Conservation (phyloP, 305 asterid species). For the Fraxinus floribunda region DNA sequence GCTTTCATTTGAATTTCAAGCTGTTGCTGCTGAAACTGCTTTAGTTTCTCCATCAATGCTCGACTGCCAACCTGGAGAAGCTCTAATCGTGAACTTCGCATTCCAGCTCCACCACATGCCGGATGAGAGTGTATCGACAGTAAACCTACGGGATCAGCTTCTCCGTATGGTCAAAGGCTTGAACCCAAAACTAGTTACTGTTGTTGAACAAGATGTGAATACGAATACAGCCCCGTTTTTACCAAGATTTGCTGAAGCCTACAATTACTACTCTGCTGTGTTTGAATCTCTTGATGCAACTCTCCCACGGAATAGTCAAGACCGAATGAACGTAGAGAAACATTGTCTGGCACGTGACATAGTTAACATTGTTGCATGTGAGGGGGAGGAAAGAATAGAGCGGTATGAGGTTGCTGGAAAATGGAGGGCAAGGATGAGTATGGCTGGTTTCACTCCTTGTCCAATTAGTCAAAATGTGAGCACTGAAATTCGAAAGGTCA, state of each 20-base stretch:
- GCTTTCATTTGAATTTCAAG: constrained; percentile 63
- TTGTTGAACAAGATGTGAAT: constrained; percentile 89
- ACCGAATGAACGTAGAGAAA: constrained; percentile 82
- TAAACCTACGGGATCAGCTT: constrained; percentile 78
- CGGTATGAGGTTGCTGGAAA: constrained; percentile 92
- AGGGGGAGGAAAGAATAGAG: constrained; percentile 87
- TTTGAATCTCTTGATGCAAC: constrained; percentile 87
- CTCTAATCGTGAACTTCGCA: constrained; percentile 77
- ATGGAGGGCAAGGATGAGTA: constrained; percentile 94
- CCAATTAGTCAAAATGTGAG: constrained; percentile 61
- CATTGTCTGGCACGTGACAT: constrained; percentile 94
- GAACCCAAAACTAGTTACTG: constrained; percentile 72
- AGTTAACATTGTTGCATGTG: constrained; percentile 80
- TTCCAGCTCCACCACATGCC: constrained; percentile 99
- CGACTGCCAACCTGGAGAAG: constrained; percentile 58
- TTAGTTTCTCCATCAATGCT: constrained; percentile 58
- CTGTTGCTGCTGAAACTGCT: constrained; percentile 63
- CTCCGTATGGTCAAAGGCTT: constrained; percentile 84
- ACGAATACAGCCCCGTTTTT: constrained; percentile 84
- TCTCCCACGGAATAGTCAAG: constrained; percentile 67
- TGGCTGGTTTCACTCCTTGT: constrained; percentile 78
- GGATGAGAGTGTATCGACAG: constrained; percentile 83
- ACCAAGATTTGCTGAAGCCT: constrained; percentile 76
- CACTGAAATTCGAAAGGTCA: constrained; percentile 51
- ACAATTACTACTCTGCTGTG: constrained; percentile 69